Percentiles rank a stretch among this genome's conserved stretches.
Conservation (phyloP, 768 basidiomycete genomes). For the Fomitopsis serialis region DNA sequence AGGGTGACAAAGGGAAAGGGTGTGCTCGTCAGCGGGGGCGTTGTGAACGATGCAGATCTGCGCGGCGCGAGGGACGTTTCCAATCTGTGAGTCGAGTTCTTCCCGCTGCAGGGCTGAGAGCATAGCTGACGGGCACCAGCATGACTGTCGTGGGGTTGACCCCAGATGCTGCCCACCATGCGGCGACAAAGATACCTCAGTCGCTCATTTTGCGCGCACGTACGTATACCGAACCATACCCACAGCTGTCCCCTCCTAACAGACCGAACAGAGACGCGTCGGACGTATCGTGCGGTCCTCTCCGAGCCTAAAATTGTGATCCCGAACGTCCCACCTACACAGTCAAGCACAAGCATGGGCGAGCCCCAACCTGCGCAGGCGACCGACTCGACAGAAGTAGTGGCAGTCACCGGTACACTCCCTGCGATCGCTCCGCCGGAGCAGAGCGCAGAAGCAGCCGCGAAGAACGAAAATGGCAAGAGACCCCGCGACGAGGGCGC, state of each 20-base stretch:
- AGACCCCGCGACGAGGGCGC: constrained; percentile 2
- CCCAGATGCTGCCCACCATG: constrained; percentile 62
- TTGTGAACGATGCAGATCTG: constrained; percentile 52
- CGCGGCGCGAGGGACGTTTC: constrained; percentile 68
- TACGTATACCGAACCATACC: constrained; percentile 30
- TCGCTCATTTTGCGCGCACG: constrained; percentile 70
- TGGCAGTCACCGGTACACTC: not conserved
- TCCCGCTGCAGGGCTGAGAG: not conserved
- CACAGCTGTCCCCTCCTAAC: not conserved
- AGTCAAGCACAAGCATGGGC: not conserved
- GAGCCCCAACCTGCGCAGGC: not conserved
- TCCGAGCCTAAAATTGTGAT: constrained; percentile 70
- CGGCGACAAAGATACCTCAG: constrained; percentile 55
- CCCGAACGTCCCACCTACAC: constrained; percentile 23
- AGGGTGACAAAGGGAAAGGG: constrained; percentile 80
- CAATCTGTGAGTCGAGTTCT: constrained; percentile 54
- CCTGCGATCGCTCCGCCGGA: not conserved
- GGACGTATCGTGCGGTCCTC: constrained; percentile 73
- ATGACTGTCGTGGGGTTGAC: constrained; percentile 62
- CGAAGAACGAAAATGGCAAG: constrained; percentile 8
- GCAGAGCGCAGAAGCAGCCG: not conserved
- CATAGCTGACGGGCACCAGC: constrained; percentile 31
- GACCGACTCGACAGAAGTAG: not conserved
- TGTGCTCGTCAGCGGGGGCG: constrained; percentile 67
- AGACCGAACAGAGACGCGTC: constrained; percentile 58